phyloP scores from a whole-genome alignment of 352 stramenopile genomes.

The Phytophthora meadii region DNA sequence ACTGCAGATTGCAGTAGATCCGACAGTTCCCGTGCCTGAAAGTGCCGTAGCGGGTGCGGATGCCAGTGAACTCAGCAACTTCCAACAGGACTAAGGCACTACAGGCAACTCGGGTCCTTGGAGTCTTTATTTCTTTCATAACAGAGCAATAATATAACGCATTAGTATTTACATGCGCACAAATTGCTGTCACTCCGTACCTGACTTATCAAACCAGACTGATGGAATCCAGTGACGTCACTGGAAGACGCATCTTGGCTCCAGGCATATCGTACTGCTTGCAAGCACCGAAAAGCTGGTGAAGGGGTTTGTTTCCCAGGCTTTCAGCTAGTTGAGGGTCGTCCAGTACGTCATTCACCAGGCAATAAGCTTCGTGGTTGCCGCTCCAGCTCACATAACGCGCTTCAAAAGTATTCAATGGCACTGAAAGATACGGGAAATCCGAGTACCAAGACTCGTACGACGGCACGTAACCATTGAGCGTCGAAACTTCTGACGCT shows the following conservation, averaged over 20 bases:
- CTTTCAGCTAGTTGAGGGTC: conserved; percentile 52
- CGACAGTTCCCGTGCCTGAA: conserved; percentile 2
- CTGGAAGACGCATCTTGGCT: conserved; percentile 16
- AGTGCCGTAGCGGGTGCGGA: conserved; percentile 5
- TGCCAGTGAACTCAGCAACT: conserved; percentile 9
- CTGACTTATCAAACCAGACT: conserved; percentile 26
- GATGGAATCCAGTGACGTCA: conserved; percentile 30
- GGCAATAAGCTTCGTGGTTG: conserved; percentile 59
- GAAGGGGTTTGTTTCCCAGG: conserved; percentile 48
- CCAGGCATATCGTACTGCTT: conserved; percentile 61
- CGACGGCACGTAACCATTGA: conserved; percentile 64
- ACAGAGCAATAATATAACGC: conserved; percentile 6
- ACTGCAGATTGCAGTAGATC: conserved; percentile 21
- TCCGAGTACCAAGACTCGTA: conserved; percentile 80
- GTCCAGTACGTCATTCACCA: conserved; percentile 69
- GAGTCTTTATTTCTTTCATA: conserved; percentile 1
- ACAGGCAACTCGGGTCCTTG: background rate
- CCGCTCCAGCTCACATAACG: conserved; percentile 67
- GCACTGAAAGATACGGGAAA: conserved; percentile 69
- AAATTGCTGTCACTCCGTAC: background rate
- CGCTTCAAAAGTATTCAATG: conserved; percentile 59
- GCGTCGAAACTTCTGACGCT: conserved; percentile 50
- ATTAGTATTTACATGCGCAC: conserved; percentile 2
- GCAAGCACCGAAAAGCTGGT: conserved; percentile 65
- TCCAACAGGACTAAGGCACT: conserved; percentile 16